phyloP scores from a whole-genome alignment of 495 filamentous ascomycete species.

The Melanomma pulvis-pyrius region DNA sequence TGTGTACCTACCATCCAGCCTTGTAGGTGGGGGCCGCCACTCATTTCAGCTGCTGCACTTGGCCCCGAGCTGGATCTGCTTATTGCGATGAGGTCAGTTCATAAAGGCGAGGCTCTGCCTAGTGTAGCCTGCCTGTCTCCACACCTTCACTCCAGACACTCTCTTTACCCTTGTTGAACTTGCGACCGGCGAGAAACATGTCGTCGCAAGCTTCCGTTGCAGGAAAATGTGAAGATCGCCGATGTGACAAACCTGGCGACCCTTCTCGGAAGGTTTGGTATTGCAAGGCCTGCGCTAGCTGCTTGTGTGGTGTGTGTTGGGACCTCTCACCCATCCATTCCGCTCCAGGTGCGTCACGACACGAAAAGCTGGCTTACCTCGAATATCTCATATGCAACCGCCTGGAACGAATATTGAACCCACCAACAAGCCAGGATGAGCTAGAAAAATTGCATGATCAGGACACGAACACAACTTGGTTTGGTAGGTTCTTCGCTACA shows the following conservation, averaged over 20 bases:
- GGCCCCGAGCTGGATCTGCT: neutral
- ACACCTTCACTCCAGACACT: neutral
- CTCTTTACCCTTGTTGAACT: neutral
- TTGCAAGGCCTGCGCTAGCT: neutral
- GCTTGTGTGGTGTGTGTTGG: slow-evolving; percentile 1
- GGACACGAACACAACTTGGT: slow-evolving; percentile 56
- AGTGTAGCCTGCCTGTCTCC: neutral
- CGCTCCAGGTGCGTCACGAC: neutral
- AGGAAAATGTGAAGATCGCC: neutral
- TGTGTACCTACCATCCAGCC: neutral
- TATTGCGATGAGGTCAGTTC: neutral
- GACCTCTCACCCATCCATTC: slow-evolving; percentile 1
- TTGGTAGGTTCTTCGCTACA: slow-evolving; percentile 43
- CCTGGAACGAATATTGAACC: neutral
- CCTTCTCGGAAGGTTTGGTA: neutral
- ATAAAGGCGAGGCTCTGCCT: neutral
- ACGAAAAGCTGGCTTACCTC: neutral
- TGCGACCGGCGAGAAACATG: neutral
- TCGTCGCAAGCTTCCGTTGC: neutral
- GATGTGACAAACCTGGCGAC: neutral
- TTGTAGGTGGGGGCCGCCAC: neutral
- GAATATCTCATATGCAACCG: neutral
- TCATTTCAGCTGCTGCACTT: neutral
- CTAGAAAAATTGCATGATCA: slow-evolving; percentile 29
- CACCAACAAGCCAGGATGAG: slow-evolving; percentile 1